Evolutionary conservation across 2,329 filamentous ascomycete species (phyloP).

Genomic region (Diplodia sapinea): DNA sequence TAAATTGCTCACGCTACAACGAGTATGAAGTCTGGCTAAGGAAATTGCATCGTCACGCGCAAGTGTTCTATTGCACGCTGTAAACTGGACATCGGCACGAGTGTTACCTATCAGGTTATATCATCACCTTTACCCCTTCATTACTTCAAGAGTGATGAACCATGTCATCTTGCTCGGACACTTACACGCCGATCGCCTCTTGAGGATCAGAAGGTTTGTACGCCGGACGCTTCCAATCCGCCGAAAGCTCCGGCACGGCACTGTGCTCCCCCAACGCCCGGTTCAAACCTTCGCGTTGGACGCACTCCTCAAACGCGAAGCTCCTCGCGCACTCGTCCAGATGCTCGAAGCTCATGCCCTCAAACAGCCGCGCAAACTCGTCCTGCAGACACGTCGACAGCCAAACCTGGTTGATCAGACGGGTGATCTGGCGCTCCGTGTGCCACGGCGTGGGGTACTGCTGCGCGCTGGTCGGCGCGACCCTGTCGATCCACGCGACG

Average conservation of each 20-base stretch:
- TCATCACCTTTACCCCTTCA: no score
- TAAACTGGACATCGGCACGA: no score
- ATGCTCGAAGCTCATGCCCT: slow-evolving; percentile 57
- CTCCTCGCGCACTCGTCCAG: slow-evolving; percentile 61
- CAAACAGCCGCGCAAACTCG: slow-evolving; percentile 63
- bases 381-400: slow-evolving; percentile 58
- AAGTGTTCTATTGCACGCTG: no score
- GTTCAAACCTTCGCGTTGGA: slow-evolving; percentile 59
- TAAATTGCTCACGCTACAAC: no score
- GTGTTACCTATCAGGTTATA: no score
- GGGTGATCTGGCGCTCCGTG: slow-evolving; percentile 42
- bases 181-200: slow-evolving; percentile 12
- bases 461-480: slow-evolving; percentile 37
- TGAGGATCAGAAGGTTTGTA: neutral
- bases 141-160: no score
- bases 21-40: no score
- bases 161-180: neutral
- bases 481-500: slow-evolving; percentile 41
- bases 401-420: slow-evolving; percentile 55
- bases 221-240: slow-evolving; percentile 24
- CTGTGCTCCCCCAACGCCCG: slow-evolving; percentile 54
- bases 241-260: slow-evolving; percentile 37
- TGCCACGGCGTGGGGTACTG: slow-evolving; percentile 42
- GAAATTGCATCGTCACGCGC: no score
- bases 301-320: slow-evolving; percentile 62